These are phyloP conservation scores for Apiospora phragmitis DNA, from an alignment of 2,329 filamentous ascomycete species.

Conservation along the genomic window DNA sequence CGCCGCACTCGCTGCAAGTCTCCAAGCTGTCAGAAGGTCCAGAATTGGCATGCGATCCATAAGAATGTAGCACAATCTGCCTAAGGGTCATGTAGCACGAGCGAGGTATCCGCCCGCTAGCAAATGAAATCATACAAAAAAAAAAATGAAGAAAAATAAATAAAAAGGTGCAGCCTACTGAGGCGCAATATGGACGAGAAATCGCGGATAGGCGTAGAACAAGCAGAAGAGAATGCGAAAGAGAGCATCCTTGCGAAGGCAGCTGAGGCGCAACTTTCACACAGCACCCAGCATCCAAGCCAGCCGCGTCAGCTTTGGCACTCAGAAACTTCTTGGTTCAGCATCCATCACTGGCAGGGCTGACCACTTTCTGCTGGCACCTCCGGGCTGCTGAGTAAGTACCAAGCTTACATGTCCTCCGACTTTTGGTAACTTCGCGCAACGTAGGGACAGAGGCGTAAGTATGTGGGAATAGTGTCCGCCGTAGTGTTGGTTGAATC, in stretches of 20 bases:
- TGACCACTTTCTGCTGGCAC: background rate
- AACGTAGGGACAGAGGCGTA: background rate
- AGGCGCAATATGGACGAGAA: background rate
- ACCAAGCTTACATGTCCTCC: background rate
- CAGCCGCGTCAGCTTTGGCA: background rate
- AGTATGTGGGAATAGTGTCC: background rate
- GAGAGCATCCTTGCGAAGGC: background rate
- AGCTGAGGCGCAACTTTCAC: background rate
- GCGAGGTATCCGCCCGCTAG: background rate
- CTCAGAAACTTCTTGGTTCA: background rate
- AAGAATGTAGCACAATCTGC: background rate
- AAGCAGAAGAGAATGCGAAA: background rate
- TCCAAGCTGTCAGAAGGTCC: background rate
- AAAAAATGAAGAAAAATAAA: background rate
- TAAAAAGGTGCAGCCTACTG: background rate
- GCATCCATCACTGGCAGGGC: background rate
- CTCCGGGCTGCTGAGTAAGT: background rate
- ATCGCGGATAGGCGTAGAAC: background rate
- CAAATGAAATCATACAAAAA: background rate
- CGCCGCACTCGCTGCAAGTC: conserved; percentile 6
- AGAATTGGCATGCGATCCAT: conserved; percentile 1
- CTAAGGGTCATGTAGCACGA: conserved; percentile 14
- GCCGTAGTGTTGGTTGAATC: background rate
- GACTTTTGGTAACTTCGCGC: background rate
- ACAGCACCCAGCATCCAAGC: background rate